phyloP scores from a whole-genome alignment of 2,329 filamentous ascomycete genomes.

The Arachnomyces sp. region DNA sequence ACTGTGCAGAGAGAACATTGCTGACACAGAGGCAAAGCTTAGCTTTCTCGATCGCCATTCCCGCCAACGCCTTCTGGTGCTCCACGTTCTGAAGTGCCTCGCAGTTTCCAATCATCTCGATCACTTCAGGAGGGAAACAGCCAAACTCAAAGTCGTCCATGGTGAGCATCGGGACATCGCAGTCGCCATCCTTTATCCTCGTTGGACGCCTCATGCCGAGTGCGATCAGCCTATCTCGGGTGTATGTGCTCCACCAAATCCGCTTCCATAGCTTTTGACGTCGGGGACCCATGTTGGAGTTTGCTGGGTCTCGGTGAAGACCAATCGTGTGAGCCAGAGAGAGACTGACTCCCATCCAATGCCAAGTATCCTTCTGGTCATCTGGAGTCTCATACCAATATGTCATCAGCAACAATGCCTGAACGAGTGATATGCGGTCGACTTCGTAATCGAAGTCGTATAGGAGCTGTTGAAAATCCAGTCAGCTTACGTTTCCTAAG shows the following conservation, averaged over 20 bases:
- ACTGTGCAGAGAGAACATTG: slow-evolving; percentile 81
- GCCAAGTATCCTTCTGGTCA: slow-evolving; percentile 96
- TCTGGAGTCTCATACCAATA: slow-evolving; percentile 97
- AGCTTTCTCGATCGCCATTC: slow-evolving; percentile 86
- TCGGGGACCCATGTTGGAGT: slow-evolving; percentile 62
- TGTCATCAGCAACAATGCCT: slow-evolving; percentile 83
- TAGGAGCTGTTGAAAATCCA: slow-evolving; percentile 50
- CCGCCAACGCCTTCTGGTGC: slow-evolving; percentile 69
- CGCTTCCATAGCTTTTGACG: slow-evolving; percentile 84
- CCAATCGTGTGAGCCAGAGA: slow-evolving; percentile 90
- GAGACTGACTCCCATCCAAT: slow-evolving; percentile 96
- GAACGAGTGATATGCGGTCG: slow-evolving; percentile 80
- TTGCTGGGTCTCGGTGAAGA: slow-evolving; percentile 74
- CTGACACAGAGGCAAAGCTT: slow-evolving; percentile 84
- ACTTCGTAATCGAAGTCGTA: slow-evolving; percentile 95
- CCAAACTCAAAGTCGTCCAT: slow-evolving; percentile 77
- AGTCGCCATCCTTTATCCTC: slow-evolving; percentile 86
- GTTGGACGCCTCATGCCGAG: slow-evolving; percentile 89
- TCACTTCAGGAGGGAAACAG: slow-evolving; percentile 57
- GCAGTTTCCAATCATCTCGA: slow-evolving; percentile 61
- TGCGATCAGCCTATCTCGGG: slow-evolving; percentile 85
- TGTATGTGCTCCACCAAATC: slow-evolving; percentile 97
- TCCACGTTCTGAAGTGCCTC: slow-evolving; percentile 59
- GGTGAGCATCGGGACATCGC: slow-evolving; percentile 83
- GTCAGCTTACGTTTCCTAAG: background rate